Base-by-base conservation (phyloP, 2,329 filamentous ascomycete genomes). In the Fusarium nelsonii region DNA sequence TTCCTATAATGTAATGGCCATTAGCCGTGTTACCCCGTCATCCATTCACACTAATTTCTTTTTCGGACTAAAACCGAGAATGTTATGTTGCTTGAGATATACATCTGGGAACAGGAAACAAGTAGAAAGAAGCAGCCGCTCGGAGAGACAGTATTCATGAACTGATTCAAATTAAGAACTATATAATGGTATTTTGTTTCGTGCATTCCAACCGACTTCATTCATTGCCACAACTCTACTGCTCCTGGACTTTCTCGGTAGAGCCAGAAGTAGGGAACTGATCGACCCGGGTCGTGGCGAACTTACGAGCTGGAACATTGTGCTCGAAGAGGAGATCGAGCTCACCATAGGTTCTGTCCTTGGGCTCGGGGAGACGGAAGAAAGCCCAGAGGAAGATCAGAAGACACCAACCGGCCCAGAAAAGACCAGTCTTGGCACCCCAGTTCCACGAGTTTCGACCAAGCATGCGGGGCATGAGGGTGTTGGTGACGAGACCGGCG, bases 361-460 rank as follows among this genome's bases (percentile, higher is more conserved):
- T 82, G 4, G 86, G 84, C 77, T 89, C 87, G 3, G 85, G 85
- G 6, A 87, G 77, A n/a, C 82, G 83, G 71, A 84, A 84, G 66
- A 78, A 85, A 1, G 84, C 82, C 81, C 87, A 89, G 2, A 80
- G 58, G 2, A 3, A 83, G 75, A 45, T 83, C 83, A 6, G 81
- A 7, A 9, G 82, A 64, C 71, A 84, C 83, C 83, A 78, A 5
- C 70, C 78, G 12, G 78, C 79, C 76, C 80, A 84, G 75, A 84
- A 80, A 50, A 83, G 81, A 11, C 78, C 86, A 60, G 75, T 81
- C 77, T 77, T 83, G 71, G 83, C 85, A 67, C 75, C 82, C 81
- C 81, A 82, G 71, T 82, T 81, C 77, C 82, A 83, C 6, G 79
- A 79, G 0, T 76, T 77, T 1, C 79, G 79, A 54, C 83, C 82